A percentile compares a stretch with the other conserved stretches of the same genome.
Evolutionary conservation across 225 moss, liverwort and hornwort genomes (phyloP).

Genomic region (Climacium dendroides): DNA sequence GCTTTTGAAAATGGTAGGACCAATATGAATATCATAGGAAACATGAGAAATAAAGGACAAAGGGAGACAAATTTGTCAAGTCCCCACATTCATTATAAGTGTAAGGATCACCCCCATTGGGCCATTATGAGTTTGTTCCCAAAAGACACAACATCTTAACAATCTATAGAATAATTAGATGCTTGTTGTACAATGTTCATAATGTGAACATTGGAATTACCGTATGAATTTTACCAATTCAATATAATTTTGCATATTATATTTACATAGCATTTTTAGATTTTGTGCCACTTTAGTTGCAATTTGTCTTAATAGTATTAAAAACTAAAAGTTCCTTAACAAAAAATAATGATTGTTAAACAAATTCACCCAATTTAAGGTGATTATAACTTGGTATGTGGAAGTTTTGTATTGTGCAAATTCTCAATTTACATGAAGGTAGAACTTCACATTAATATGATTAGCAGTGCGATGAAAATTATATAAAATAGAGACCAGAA

Average conservation of each 20-base stretch:
- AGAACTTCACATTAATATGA: not conserved
- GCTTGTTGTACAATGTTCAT: not conserved
- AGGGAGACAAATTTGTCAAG: not conserved
- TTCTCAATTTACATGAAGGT: not conserved
- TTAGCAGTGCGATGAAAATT: too few relatives aligned
- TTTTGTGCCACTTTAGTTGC: too few relatives aligned
- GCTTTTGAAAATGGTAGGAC: not conserved
- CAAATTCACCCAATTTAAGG: fast-evolving
- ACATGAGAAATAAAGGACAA: not conserved
- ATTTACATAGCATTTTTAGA: fast-evolving
- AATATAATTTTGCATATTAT: not conserved
- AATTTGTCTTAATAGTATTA: not conserved
- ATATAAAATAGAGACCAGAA: not conserved
- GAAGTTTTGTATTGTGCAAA: fast-evolving
- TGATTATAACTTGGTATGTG: not conserved
- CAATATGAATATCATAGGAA: fast-evolving
- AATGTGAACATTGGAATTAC: fast-evolving
- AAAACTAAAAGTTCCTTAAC: not conserved
- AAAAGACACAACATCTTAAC: too few relatives aligned
- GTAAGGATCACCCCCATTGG: too few relatives aligned
- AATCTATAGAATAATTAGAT: not conserved
- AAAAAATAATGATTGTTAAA: not conserved
- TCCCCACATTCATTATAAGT: not conserved
- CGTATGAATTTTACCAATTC: not conserved
- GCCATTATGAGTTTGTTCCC: too few relatives aligned